Conservation (phyloP, 2,329 filamentous ascomycete genomes). For the Fusarium sp. region DNA sequence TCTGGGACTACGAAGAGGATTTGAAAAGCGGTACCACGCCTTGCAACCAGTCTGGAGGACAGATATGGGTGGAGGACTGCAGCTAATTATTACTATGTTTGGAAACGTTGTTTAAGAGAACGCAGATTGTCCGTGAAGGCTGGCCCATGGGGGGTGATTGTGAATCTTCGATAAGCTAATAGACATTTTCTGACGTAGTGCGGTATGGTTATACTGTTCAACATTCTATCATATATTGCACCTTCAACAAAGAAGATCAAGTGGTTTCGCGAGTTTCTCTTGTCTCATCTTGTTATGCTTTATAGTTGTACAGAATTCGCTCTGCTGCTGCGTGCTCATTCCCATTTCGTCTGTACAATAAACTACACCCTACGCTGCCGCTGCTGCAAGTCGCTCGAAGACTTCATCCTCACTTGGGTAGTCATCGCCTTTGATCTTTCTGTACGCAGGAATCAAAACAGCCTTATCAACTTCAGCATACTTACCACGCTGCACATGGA, state of each 20-base stretch:
- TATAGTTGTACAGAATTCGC: neutral
- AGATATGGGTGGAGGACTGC: neutral
- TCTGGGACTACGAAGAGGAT: neutral
- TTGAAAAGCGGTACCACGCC: neutral
- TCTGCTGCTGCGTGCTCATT: neutral
- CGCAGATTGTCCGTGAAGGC: neutral
- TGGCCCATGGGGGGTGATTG: neutral
- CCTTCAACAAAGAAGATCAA: neutral
- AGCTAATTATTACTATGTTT: neutral
- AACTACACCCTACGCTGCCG: neutral
- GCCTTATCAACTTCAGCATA: conserved; percentile 67
- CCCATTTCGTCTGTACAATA: neutral
- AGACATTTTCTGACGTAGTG: neutral
- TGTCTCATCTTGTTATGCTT: neutral
- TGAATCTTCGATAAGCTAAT: neutral
- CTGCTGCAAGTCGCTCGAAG: conserved; percentile 35
- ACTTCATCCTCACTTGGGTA: conserved; percentile 54
- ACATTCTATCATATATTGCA: neutral
- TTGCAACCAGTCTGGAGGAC: neutral
- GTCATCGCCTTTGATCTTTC: conserved; percentile 49
- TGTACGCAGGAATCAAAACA: conserved; percentile 52
- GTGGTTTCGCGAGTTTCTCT: neutral
- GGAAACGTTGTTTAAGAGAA: neutral
- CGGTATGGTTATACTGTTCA: neutral
- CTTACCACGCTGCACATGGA: conserved; percentile 62